phyloP scores from a whole-genome alignment of 2,329 filamentous ascomycete genomes.

The Colletotrichum liriopes region DNA sequence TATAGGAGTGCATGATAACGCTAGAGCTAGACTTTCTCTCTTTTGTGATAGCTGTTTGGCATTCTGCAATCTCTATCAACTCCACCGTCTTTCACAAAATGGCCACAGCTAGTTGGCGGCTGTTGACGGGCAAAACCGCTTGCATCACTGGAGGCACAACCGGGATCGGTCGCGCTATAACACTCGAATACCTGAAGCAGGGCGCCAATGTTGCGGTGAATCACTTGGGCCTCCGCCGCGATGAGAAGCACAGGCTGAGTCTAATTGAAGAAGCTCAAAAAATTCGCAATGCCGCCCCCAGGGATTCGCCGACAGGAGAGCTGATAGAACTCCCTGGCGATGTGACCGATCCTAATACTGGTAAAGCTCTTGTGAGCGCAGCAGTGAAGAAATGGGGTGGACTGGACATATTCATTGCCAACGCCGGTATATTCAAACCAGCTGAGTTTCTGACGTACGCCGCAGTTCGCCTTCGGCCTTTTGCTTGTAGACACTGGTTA shows the following conservation, averaged over 20 bases:
- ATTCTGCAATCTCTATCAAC: too few relatives aligned
- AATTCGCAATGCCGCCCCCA: conserved; percentile 46
- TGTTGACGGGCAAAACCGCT: conserved; percentile 73
- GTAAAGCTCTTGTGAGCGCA: conserved; percentile 57
- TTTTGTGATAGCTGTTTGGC: background rate
- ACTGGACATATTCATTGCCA: conserved; percentile 60
- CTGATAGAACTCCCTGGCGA: conserved; percentile 75
- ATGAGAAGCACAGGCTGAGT: conserved; percentile 49
- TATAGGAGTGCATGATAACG: background rate
- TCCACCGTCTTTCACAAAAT: background rate
- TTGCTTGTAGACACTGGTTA: background rate
- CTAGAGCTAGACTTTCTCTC: background rate
- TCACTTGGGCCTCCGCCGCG: conserved; percentile 64
- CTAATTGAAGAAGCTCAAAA: conserved; percentile 54
- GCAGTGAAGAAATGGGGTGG: conserved; percentile 60
- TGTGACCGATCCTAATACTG: conserved; percentile 75
- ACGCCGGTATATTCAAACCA: conserved; percentile 34
- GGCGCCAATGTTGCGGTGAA: conserved; percentile 77
- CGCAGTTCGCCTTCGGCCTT: background rate
- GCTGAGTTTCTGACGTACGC: conserved; percentile 37
- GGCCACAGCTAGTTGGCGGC: conserved; percentile 15
- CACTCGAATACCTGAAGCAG: conserved; percentile 75
- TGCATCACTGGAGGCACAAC: conserved; percentile 78
- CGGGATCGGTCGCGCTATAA: conserved; percentile 79
- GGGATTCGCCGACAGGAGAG: conserved; percentile 57